Percentiles rank a stretch among this genome's conserved stretches.
Conservation (phyloP, 352 stramenopile species). For the Thraustochytrium sp. region DNA sequence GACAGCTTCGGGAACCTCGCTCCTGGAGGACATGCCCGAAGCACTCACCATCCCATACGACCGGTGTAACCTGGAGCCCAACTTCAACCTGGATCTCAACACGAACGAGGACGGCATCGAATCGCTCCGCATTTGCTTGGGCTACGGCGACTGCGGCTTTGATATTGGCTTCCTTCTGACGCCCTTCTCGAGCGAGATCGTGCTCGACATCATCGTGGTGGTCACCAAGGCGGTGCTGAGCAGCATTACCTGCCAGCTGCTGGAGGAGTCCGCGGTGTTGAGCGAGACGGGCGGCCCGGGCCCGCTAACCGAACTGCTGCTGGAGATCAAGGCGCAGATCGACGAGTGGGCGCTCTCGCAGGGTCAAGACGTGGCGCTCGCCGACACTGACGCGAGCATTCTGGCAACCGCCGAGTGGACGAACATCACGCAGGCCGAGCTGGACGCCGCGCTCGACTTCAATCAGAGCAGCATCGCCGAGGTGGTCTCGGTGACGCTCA, state of each 20-base stretch:
- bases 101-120: neutral
- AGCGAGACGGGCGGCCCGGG: neutral
- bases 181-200: neutral
- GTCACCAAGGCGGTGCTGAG: conserved; percentile 13
- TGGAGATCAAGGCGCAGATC: neutral
- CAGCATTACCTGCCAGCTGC: conserved; percentile 36
- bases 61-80: neutral
- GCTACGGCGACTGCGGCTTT: neutral
- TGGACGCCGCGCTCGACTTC: neutral
- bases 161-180: conserved; percentile 4
- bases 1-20: neutral
- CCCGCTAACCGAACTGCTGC: neutral
- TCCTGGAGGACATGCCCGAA: neutral
- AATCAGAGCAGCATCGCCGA: neutral
- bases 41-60: neutral
- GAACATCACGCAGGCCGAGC: neutral
- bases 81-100: conserved; percentile 1
- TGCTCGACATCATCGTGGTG: neutral
- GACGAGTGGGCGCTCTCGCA: neutral
- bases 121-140: neutral
- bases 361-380: neutral
- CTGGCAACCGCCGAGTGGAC: neutral
- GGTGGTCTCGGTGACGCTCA: neutral
- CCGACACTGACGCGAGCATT: neutral
- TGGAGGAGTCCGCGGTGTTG: conserved; percentile 7